Evolutionary conservation across 345 rosid species (phyloP), one percentile per base, ranked within the genome.

Genomic region (Citrus sp.): DNA sequence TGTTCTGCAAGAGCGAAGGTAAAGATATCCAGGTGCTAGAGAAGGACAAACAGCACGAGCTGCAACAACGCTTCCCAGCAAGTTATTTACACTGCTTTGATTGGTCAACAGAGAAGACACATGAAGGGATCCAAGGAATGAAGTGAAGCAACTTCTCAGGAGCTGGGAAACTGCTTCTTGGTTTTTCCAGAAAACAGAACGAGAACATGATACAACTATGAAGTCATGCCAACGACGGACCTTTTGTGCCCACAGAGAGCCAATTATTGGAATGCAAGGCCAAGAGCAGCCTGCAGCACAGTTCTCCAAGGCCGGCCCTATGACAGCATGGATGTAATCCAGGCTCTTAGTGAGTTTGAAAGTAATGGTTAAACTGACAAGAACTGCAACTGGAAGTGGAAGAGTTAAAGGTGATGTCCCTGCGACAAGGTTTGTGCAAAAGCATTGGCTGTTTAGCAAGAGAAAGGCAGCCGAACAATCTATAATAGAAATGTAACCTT

Each of bases 171-270:
- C 79, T 19, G 94, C 94, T 79, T 82, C 90, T 74, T 89, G 83
- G 73, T 81, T 84, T 80, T 80, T 80, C 65, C 77, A 82, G 86
- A 91, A 88, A 7, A 89, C 86, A 4, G 92, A 80, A 25, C 89
- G 91, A 66, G 88, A 80, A 79, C 87, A 87, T 9, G 89, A 83
- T 49, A 87, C 82, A 18, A 91, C 85, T 37, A 91, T 88, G 82
- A 82, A 91, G 64, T 87, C 78, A 76, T 88, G 92, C 94, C 94
- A 91, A 60, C 91, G 89, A 19, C 87, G 89, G 7, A 87, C 82
- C 77, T 91, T 91, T 72, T 89, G 94, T 35, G 88, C 90, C 94
- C 94, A 91, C 14, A 91, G 86, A 75, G 92, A 89, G 62, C 91
- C 85, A 16, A 91, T 82, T 63, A 85, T 81, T 9, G 90, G 82